Evolutionary conservation across 306 rosid species (phyloP).

Genomic region (Sophora flavescens): DNA sequence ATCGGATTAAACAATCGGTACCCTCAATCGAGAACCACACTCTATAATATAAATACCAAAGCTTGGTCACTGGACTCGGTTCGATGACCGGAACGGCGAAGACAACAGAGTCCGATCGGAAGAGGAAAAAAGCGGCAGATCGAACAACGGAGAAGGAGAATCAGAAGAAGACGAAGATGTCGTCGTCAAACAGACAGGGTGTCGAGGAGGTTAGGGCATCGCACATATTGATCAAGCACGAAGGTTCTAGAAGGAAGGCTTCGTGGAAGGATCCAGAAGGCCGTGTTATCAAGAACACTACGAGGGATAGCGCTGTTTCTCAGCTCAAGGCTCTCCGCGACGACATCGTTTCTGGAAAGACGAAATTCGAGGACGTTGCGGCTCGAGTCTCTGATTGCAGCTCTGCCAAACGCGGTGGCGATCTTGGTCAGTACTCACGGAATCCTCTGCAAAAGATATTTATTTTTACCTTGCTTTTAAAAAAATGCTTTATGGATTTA

Average conservation of each 20-base stretch:
- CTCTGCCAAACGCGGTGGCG: conserved; percentile 98
- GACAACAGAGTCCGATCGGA: conserved; percentile 85
- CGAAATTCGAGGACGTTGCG: conserved; percentile 74
- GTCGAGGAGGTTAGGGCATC: conserved; percentile 88
- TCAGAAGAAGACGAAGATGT: conserved; percentile 55
- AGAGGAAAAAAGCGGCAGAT: conserved; percentile 78
- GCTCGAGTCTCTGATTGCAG: conserved; percentile 90
- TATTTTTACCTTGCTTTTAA: not conserved
- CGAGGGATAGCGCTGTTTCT: conserved; percentile 75
- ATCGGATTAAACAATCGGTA: not conserved
- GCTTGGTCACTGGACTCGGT: not conserved
- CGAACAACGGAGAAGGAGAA: conserved; percentile 55
- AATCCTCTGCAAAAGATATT: conserved; percentile 31
- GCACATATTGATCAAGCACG: conserved; percentile 91
- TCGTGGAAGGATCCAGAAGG: conserved; percentile 99
- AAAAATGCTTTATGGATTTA: not conserved
- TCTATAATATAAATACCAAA: conserved; percentile 33
- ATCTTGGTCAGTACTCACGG: conserved; percentile 72
- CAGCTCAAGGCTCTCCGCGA: conserved; percentile 70
- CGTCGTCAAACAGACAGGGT: conserved; percentile 52
- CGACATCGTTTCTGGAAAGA: conserved; percentile 84
- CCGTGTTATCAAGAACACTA: conserved; percentile 70
- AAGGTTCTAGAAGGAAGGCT: conserved; percentile 89
- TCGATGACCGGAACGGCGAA: conserved; percentile 50
- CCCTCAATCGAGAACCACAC: not conserved